Evolutionary conservation across 129 eudicot species (phyloP).

Genomic region (Flaveria linearis): DNA sequence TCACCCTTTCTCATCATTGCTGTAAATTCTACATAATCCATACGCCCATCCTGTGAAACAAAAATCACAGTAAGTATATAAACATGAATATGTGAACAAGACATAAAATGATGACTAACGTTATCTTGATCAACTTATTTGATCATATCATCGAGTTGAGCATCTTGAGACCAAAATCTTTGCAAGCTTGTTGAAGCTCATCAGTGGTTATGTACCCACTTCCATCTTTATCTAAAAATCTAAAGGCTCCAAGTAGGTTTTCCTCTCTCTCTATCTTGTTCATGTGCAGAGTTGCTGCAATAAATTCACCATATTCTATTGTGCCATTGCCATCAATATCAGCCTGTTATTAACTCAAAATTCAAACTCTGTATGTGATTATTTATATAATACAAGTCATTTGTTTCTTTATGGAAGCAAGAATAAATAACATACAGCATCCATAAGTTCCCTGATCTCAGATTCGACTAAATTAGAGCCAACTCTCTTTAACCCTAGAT

Average conservation of each 20-base stretch:
- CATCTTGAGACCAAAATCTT: conserved; percentile 55
- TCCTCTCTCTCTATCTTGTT: conserved; percentile 65
- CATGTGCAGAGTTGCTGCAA: conserved; percentile 64
- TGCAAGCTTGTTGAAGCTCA: conserved; percentile 64
- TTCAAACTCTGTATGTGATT: conserved; percentile 1
- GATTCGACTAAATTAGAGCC: conserved; percentile 56
- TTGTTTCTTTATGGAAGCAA: background rate
- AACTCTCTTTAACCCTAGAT: conserved; percentile 48
- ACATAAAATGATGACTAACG: conserved; percentile 32
- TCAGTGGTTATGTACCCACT: conserved; percentile 62
- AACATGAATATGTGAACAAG: conserved; percentile 7
- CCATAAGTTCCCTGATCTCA: conserved; percentile 59
- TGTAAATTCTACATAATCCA: conserved; percentile 57
- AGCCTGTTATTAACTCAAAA: conserved; percentile 39
- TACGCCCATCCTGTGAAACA: conserved; percentile 54
- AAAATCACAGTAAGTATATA: background rate
- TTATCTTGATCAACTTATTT: conserved; percentile 59
- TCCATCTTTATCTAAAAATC: conserved; percentile 58
- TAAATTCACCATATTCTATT: conserved; percentile 65
- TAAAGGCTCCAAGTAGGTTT: conserved; percentile 53
- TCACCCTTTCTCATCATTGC: conserved; percentile 71
- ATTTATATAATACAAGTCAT: background rate
- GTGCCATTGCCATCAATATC: conserved; percentile 60
- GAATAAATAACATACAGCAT: conserved; percentile 43
- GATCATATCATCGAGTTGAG: conserved; percentile 52